Conservation (phyloP, 2,329 filamentous ascomycete species). For the Venturia nashicola region DNA sequence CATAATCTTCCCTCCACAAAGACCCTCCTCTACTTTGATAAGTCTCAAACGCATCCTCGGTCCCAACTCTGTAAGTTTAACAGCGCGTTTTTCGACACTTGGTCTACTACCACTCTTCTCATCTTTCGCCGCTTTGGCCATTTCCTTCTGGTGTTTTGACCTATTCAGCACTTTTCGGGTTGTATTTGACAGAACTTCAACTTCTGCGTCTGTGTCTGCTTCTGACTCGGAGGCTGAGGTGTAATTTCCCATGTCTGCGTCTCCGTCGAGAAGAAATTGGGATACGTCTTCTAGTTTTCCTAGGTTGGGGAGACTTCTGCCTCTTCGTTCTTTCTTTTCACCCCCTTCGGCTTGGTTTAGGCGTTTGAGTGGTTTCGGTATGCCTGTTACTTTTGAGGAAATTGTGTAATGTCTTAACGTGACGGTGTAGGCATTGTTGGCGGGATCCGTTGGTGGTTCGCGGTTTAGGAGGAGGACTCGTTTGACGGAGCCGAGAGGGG, state of each 20-base stretch:
- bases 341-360: slow-evolving; percentile 79
- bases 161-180: slow-evolving; percentile 50
- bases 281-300: slow-evolving; percentile 86
- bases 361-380: slow-evolving; percentile 72
- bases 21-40: slow-evolving; percentile 90
- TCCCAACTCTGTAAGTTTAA: slow-evolving; percentile 86
- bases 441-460: slow-evolving; percentile 35
- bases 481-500: slow-evolving; percentile 82
- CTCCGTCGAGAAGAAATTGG: slow-evolving; percentile 78
- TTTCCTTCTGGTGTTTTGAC: slow-evolving; percentile 7
- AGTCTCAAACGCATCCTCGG: slow-evolving; percentile 79
- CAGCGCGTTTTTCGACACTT: slow-evolving; percentile 67
- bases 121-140: slow-evolving; percentile 20
- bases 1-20: slow-evolving; percentile 83
- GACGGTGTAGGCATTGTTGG: slow-evolving; percentile 53
- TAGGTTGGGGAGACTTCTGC: slow-evolving; percentile 63
- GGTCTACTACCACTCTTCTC: slow-evolving; percentile 12
- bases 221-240: slow-evolving; percentile 90
- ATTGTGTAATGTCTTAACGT: slow-evolving; percentile 93
- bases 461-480: slow-evolving; percentile 84
- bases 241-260: slow-evolving; percentile 67
- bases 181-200: slow-evolving; percentile 59
- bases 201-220: slow-evolving; percentile 85
- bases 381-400: slow-evolving; percentile 71
- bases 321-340: slow-evolving; percentile 26